Percentiles rank a stretch among this genome's conserved stretches.
These are phyloP conservation scores for Colletotrichum lupini DNA, from an alignment of 2,329 filamentous ascomycete genomes.

Conservation along the genomic window DNA sequence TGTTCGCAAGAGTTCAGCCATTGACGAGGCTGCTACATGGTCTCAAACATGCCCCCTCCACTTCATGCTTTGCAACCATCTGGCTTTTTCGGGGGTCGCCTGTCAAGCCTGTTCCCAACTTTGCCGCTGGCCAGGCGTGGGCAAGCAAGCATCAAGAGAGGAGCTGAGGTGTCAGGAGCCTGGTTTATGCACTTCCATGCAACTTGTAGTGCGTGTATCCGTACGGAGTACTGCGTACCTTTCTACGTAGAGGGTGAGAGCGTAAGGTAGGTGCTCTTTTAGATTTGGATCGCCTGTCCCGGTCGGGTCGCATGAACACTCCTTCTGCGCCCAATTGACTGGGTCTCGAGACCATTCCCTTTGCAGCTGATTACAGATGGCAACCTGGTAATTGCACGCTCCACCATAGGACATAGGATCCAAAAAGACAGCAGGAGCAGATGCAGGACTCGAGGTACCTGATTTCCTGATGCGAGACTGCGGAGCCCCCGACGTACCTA, in stretches of 20 bases:
- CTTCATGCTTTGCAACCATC: slow-evolving; percentile 12
- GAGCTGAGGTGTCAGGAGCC: slow-evolving; percentile 28
- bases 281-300: slow-evolving; percentile 37
- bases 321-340: slow-evolving; percentile 33
- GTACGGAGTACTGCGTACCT: not conserved
- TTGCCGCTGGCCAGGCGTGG: not conserved
- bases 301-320: slow-evolving; percentile 35
- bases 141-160: not conserved
- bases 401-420: slow-evolving; percentile 14
- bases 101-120: not conserved
- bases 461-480: not conserved
- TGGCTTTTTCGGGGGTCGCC: not conserved
- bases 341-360: slow-evolving; percentile 29
- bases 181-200: slow-evolving; percentile 28
- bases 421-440: not conserved
- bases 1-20: slow-evolving; percentile 4
- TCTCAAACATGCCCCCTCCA: slow-evolving; percentile 33
- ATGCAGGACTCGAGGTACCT: not conserved
- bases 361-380: slow-evolving; percentile 35
- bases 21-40: slow-evolving; percentile 25
- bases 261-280: slow-evolving; percentile 13
- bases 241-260: not conserved
- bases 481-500: not conserved
- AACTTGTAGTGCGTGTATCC: too few relatives aligned
- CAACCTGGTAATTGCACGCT: slow-evolving; percentile 35